Evolutionary conservation across 2,329 filamentous ascomycete species (phyloP), one percentile per base, ranked within the genome.

Genomic region (Cladosporium colombiae): DNA sequence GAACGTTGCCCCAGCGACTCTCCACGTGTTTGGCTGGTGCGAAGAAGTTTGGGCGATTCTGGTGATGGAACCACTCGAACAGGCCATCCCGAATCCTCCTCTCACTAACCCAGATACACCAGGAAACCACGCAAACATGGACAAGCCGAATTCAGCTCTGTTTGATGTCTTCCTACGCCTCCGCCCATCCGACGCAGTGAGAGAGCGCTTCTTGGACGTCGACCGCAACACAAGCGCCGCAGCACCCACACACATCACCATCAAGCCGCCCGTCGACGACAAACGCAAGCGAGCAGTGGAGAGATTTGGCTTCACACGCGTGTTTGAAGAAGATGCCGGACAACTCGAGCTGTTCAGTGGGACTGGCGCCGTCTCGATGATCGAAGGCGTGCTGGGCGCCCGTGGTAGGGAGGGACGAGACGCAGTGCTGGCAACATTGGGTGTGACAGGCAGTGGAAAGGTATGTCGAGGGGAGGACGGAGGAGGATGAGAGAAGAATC

Each of bases 381-480:
- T 97, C 7, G 89, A 94, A 72, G 92, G 92, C 23, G 93, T 97
- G 3, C 76, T 99, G 50, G 89, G 89, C 7, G 84, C 86, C 25
- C 82, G 86, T 53, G 89, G 89, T 37, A 86, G 89, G 60, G 90
- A 95, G 69, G 92, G 93, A 21, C 89, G 92, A 70, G 94, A 98
- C 84, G 93, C 92, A 11, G 81, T 98, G 65, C 82, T 99, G 63
- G 95, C 95, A 33, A 98, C 95, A 7, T 79, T 99, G 66, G 95
- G 95, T 18, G 93, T 97, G 52, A 97, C 94, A 8, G 95, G 95
- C 14, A 97, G 93, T 59, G 95, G 95, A 78, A 99, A 99, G 88
- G 94, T 96, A 74, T 55, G 31, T 23, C 31, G 55, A 23, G 27
- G 33, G 0, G 16, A 29, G 18, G 5, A 33, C n/a, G 1, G 31